phyloP scores from a whole-genome alignment of 2,329 filamentous ascomycete genomes.

The Clarireedia paspali region DNA sequence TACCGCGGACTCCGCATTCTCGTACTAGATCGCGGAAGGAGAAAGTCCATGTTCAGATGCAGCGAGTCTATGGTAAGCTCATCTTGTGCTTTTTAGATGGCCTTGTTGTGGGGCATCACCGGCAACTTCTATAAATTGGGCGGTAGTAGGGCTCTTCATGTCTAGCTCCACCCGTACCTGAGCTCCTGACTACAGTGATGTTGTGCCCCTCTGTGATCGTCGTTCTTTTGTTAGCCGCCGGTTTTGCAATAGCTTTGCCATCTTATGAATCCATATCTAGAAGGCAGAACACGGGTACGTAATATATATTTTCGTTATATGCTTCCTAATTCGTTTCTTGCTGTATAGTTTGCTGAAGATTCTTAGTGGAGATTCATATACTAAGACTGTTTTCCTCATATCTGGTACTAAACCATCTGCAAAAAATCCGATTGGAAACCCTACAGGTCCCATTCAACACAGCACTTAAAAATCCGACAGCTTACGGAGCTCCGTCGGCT shows the following conservation, averaged over 20 bases:
- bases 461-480: slow-evolving; percentile 7
- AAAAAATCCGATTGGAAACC: slow-evolving; percentile 30
- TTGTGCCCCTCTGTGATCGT: too few species aligned
- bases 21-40: too few species aligned
- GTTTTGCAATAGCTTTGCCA: background rate
- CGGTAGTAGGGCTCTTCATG: too few species aligned
- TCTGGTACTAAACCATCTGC: slow-evolving; percentile 24
- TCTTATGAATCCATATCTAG: background rate
- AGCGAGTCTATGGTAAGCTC: too few species aligned
- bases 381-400: slow-evolving; percentile 29
- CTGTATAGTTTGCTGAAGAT: background rate
- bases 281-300: background rate
- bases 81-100: too few species aligned
- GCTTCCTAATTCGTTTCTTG: background rate
- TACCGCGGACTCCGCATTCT: too few species aligned
- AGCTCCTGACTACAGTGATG: too few species aligned
- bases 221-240: too few species aligned
- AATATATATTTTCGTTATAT: slow-evolving; percentile 6
- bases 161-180: too few species aligned
- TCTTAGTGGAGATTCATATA: slow-evolving; percentile 30
- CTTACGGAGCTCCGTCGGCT: slow-evolving; percentile 7
- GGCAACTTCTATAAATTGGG: too few species aligned
- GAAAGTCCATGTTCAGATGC: too few species aligned
- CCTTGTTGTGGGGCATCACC: too few species aligned
- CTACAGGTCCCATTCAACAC: slow-evolving; percentile 6